Base-by-base conservation (phyloP, 164 flowering plant species). In the Liriodendron chinense region DNA sequence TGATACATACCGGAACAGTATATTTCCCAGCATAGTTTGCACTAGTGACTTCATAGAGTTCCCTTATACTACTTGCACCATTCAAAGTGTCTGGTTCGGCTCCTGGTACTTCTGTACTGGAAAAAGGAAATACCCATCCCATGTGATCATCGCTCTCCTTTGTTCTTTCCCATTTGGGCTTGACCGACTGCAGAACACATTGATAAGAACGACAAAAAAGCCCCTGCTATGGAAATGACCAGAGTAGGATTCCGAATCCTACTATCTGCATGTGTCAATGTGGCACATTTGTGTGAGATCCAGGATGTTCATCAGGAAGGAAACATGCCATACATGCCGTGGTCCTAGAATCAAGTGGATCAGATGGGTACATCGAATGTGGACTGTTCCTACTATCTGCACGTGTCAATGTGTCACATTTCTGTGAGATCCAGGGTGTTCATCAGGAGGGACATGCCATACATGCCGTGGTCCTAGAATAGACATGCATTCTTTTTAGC, bases 111-210 rank as follows among this genome's bases (percentile, higher is more conserved):
- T 92, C 98, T 12, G 81, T 76, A 48, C 79, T 81, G 1, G 92
- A 85, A 65, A 83, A 78, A 26, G 98, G 91, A 77, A 96, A 96
- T 56, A 94, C 90, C 99, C 98, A 96, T 63, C 99, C 99, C 92
- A 87, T 89, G 79, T 94, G 98, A 65, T 90, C 92, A 82, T 96
- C 99, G 68, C 73, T 83, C 28, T 91, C 96, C 71, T 87, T 94
- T 34, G 97, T 96, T 81, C 88, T 89, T 82, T 78, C 95, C 95
- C 96, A 94, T 79, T 79, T 86, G 12, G 99, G 91, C 57, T 91
- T 92, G 49, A 92, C 96, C 22, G 92, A 77, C 99, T 94, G 86
- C 71, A 9, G 24, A 78, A 57, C 16, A 21, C 53, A 68, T 20
- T 62, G 25, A 61, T 73, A 73, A 47, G 28, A 23, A 63, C 21